phyloP scores from a whole-genome alignment of 805 yeast genomes.

The Yamadazyma ubonensis region DNA sequence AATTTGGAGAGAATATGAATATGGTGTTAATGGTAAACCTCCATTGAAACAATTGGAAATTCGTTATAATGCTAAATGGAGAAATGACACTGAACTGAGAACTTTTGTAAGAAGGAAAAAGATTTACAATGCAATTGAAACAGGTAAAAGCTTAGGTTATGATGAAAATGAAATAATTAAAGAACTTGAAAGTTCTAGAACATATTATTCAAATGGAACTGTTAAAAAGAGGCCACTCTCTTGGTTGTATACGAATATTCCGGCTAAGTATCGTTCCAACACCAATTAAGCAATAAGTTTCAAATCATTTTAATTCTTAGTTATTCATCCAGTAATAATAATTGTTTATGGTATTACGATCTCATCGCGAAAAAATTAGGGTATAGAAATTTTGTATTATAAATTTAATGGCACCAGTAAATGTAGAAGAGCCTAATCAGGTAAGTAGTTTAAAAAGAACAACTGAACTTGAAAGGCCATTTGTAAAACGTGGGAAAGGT shows the following conservation, averaged over 20 bases:
- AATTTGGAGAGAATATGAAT: conserved; percentile 57
- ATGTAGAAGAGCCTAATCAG: conserved; percentile 2
- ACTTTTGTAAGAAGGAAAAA: conserved; percentile 54
- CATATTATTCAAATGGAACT: conserved; percentile 38
- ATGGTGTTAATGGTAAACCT: conserved; percentile 52
- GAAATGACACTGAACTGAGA: conserved; percentile 53
- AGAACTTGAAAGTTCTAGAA: conserved; percentile 47
- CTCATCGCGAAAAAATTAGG: conserved; percentile 11
- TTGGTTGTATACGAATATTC: conserved; percentile 32
- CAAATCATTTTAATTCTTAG: too few species aligned
- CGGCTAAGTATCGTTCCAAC: conserved; percentile 20
- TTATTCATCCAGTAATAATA: not conserved
- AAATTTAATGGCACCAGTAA: conserved; percentile 8
- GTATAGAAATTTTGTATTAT: conserved; percentile 8
- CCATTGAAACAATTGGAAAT: conserved; percentile 49
- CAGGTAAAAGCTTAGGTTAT: conserved; percentile 46
- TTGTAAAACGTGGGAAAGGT: conserved; percentile 19
- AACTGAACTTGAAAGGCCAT: conserved; percentile 9
- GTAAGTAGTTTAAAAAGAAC: not conserved
- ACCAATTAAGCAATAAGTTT: not conserved
- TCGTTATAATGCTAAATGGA: conserved; percentile 54
- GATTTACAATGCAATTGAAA: conserved; percentile 55
- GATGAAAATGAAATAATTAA: conserved; percentile 42
- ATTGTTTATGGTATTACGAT: not conserved
- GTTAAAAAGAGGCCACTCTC: conserved; percentile 33